Evolutionary conservation across 495 filamentous ascomycete genomes (phyloP).

Genomic region (Penicillium dipodomyicola): DNA sequence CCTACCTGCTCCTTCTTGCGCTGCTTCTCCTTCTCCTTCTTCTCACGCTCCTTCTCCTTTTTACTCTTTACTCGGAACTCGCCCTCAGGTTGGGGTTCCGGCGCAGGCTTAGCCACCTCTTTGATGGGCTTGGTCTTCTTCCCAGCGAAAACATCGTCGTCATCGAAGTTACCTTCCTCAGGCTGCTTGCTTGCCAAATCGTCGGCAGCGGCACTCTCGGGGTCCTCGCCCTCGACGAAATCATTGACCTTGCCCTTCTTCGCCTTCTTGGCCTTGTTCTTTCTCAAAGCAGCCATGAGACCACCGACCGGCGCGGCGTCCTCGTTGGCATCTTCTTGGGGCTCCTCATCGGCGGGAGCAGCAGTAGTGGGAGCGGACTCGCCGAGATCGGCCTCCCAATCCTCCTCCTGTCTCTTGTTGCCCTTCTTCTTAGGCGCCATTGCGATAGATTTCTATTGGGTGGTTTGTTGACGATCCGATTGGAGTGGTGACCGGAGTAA

Average conservation of each 20-base stretch:
- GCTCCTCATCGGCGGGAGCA: constrained; percentile 47
- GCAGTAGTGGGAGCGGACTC: constrained; percentile 60
- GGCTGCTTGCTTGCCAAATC: constrained; percentile 68
- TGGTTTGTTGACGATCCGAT: constrained; percentile 15
- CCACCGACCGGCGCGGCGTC: constrained; percentile 61
- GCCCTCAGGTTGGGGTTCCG: constrained; percentile 48
- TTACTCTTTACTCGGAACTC: constrained; percentile 80
- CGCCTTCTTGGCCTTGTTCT: constrained; percentile 86
- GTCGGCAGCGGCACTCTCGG: constrained; percentile 27
- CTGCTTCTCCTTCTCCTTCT: constrained; percentile 90
- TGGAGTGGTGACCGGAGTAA: constrained; percentile 20
- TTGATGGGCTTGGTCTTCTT: constrained; percentile 61
- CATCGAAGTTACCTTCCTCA: constrained; percentile 81
- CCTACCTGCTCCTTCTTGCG: constrained; percentile 84
- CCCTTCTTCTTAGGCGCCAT: constrained; percentile 97
- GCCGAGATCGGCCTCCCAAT: constrained; percentile 96
- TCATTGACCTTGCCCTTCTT: constrained; percentile 85
- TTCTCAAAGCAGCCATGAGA: constrained; percentile 81
- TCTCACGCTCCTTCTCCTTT: constrained; percentile 95
- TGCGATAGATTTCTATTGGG: constrained; percentile 10
- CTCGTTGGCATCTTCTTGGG: constrained; percentile 42
- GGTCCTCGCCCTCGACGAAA: constrained; percentile 70
- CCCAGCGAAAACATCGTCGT: constrained; percentile 75
- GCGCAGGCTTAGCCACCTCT: constrained; percentile 40
- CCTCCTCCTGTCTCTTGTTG: constrained; percentile 81